A percentile compares a stretch with the other conserved stretches of the same genome.
phyloP scores from a whole-genome alignment of 768 basidiomycete species.

The Trametes punicea region DNA sequence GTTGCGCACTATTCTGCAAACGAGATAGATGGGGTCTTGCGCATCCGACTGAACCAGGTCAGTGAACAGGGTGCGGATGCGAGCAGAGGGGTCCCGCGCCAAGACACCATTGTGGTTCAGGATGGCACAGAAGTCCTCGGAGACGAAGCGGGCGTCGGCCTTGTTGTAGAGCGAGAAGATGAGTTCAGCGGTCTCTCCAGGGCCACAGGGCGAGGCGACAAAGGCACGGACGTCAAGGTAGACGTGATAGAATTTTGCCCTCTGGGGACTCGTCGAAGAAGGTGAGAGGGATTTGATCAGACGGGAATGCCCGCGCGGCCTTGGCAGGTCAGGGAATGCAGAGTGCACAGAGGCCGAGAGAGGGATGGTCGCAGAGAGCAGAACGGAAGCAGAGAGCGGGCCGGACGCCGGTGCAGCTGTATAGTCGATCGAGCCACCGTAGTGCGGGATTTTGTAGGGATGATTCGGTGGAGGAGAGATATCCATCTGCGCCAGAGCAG shows the following conservation, averaged over 20 bases:
- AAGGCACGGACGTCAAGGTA: conserved; percentile 90
- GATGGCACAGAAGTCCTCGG: conserved; percentile 88
- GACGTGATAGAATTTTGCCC: conserved; percentile 81
- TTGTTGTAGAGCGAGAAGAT: conserved; percentile 93
- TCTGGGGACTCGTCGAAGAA: conserved; percentile 11
- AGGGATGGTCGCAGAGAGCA: conserved; percentile 39
- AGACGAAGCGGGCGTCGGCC: conserved; percentile 79
- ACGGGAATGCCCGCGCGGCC: conserved; percentile 30
- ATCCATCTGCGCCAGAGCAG: conserved; percentile 74
- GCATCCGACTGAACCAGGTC: conserved; percentile 87
- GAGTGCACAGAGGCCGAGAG: conserved; percentile 45
- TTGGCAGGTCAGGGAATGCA: conserved; percentile 61
- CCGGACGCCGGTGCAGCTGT: conserved; percentile 51
- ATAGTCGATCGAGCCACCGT: conserved; percentile 44
- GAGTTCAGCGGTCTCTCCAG: conserved; percentile 91
- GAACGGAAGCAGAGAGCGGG: conserved; percentile 39
- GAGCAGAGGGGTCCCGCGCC: conserved; percentile 70
- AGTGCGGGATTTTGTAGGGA: conserved; percentile 35
- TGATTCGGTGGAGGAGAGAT: conserved; percentile 33
- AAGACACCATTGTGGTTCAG: conserved; percentile 90
- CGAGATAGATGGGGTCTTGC: conserved; percentile 81
- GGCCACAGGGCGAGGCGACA: conserved; percentile 83
- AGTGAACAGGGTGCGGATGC: conserved; percentile 83
- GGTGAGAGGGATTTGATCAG: conserved; percentile 36
- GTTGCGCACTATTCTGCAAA: conserved; percentile 87